phyloP scores from a whole-genome alignment of 2,329 filamentous ascomycete species.

The Huntiella bhutanensis region DNA sequence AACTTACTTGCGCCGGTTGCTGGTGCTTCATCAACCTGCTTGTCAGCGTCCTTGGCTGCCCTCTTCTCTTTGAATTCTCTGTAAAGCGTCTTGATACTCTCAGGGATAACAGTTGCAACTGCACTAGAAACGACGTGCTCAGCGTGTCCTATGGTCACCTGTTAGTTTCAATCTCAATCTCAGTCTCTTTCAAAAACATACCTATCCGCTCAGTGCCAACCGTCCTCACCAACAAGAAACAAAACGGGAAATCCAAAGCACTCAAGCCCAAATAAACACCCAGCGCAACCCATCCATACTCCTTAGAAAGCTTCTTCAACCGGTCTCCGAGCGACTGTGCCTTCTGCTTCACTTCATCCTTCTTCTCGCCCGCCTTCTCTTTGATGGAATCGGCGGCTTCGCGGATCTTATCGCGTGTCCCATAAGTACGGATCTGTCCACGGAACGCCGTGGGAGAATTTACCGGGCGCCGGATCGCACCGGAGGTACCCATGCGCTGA shows the following conservation, averaged over 20 bases:
- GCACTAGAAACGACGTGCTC: conserved; percentile 50
- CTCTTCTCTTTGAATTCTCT: conserved; percentile 19
- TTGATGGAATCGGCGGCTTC: conserved; percentile 6
- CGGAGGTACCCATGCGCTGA: too few relatives aligned
- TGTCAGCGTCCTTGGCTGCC: conserved; percentile 18
- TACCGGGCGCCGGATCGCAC: neutral
- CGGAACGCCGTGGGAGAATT: neutral
- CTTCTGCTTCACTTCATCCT: conserved; percentile 4
- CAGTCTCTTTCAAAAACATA: conserved; percentile 15
- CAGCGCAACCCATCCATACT: conserved; percentile 86
- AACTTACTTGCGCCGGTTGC: conserved; percentile 48
- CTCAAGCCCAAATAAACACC: conserved; percentile 79
- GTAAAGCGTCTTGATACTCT: conserved; percentile 23
- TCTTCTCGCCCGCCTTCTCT: conserved; percentile 7
- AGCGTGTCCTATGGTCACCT: conserved; percentile 27
- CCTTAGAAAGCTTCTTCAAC: conserved; percentile 66
- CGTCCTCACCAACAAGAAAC: conserved; percentile 68
- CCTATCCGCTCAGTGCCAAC: conserved; percentile 78
- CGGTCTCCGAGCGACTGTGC: conserved; percentile 41
- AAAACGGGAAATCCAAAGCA: conserved; percentile 83
- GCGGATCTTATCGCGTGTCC: conserved; percentile 3
- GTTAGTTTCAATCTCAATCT: conserved; percentile 3
- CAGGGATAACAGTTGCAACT: conserved; percentile 39
- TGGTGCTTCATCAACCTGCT: neutral
- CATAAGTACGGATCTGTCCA: conserved; percentile 1